Evolutionary conservation across 768 basidiomycete genomes (phyloP).

Genomic region (Brasilioporus rufonigricans): DNA sequence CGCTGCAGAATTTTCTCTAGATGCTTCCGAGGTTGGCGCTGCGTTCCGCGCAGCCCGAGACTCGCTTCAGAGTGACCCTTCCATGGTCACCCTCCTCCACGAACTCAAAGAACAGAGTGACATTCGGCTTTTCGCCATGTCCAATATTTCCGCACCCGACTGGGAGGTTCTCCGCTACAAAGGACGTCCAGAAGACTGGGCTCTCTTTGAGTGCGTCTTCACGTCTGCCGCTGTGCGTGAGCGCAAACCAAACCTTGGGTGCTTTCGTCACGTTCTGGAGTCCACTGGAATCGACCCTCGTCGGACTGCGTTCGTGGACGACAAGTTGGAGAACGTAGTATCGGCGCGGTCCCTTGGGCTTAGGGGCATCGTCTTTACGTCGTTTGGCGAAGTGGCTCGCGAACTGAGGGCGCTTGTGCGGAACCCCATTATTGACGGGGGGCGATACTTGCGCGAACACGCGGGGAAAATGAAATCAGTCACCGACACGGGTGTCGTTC

Average conservation of each 20-base stretch:
- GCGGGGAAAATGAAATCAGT: constrained; percentile 19
- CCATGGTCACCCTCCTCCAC: constrained; percentile 16
- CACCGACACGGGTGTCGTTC: constrained; percentile 6
- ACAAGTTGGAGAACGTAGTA: constrained; percentile 22
- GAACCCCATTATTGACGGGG: constrained; percentile 14
- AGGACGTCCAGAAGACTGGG: constrained; percentile 14
- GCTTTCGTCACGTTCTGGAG: constrained; percentile 14
- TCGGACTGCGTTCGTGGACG: constrained; percentile 24
- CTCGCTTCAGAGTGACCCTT: constrained; percentile 8
- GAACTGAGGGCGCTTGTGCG: constrained; percentile 16
- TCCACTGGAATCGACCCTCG: constrained; percentile 16
- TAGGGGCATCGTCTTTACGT: constrained; percentile 19
- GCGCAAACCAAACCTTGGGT: constrained; percentile 22
- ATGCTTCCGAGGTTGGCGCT: constrained; percentile 8
- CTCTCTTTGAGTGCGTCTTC: constrained; percentile 19
- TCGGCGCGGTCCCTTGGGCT: constrained; percentile 20
- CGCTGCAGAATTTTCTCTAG: constrained; percentile 16
- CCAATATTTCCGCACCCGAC: constrained; percentile 21
- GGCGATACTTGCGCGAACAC: constrained; percentile 10
- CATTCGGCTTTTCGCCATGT: constrained; percentile 22
- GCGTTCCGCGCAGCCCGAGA: constrained; percentile 7
- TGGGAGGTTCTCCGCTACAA: constrained; percentile 19
- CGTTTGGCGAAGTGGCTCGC: constrained; percentile 13
- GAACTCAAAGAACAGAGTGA: constrained; percentile 7
- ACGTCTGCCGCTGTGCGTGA: constrained; percentile 17